Conservation (phyloP, 345 rosid genomes). For the Eucalyptus polyanthemos region DNA sequence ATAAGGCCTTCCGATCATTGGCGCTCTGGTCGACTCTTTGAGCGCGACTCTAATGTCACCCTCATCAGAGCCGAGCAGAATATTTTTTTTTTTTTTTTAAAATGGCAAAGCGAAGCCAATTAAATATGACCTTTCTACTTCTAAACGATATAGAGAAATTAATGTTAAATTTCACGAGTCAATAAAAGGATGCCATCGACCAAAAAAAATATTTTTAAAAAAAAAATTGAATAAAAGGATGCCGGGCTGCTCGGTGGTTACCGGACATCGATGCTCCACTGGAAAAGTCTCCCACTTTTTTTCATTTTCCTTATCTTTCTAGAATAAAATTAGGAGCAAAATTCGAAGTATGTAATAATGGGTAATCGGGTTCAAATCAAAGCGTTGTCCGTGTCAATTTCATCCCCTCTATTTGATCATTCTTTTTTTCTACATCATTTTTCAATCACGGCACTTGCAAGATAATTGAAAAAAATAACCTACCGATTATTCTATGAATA, state of each 20-base stretch:
- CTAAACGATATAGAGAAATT: too few relatives aligned
- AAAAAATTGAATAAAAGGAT: not conserved
- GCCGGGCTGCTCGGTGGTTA: not conserved
- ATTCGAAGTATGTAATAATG: not conserved
- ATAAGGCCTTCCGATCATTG: not conserved
- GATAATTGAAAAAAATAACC: not conserved
- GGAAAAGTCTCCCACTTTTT: not conserved
- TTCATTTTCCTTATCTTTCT: not conserved
- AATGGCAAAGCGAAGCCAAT: not conserved
- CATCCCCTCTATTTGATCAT: not conserved
- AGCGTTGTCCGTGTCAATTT: not conserved
- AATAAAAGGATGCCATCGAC: not conserved
- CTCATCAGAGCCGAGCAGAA: not conserved
- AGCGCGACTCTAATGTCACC: not conserved
- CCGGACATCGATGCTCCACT: not conserved
- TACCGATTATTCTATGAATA: rapidly evolving
- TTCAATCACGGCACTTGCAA: not conserved
- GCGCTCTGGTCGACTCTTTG: not conserved
- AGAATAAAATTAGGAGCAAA: not conserved
- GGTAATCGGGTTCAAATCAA: not conserved
- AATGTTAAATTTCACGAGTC: not conserved
- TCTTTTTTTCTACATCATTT: not conserved
- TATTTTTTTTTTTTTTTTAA: not conserved
- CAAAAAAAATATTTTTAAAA: too few relatives aligned
- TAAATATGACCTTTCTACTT: not conserved